phyloP scores from a whole-genome alignment of 202 grass and related monocot species.

The Zoysia matrella region DNA sequence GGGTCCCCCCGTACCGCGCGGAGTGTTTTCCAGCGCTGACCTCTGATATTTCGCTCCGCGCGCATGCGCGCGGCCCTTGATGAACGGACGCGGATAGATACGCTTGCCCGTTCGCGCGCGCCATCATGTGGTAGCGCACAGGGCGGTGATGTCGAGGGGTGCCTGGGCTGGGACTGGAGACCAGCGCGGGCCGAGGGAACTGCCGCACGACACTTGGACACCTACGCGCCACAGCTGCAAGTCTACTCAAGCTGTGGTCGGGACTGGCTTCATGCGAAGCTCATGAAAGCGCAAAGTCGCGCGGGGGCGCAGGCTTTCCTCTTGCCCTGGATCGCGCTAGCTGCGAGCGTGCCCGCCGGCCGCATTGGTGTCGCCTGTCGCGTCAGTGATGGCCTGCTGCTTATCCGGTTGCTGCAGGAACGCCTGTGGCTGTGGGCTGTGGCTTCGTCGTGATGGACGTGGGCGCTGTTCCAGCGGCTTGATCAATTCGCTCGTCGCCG shows the following conservation, averaged over 20 bases:
- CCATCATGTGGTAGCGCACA: background rate
- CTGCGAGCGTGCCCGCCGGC: background rate
- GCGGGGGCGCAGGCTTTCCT: conserved; percentile 27
- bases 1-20: background rate
- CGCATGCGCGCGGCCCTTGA: too few species aligned
- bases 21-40: too few species aligned
- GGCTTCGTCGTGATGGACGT: background rate
- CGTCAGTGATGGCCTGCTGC: conserved; percentile 13
- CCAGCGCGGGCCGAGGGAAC: background rate
- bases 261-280: too few species aligned
- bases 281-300: background rate
- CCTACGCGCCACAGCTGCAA: too few species aligned
- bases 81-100: too few species aligned
- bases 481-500: background rate
- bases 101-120: background rate
- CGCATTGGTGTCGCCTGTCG: conserved; percentile 47
- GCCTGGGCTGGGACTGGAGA: background rate
- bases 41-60: background rate
- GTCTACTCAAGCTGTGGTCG: too few species aligned
- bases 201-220: conserved; percentile 32
- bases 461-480: background rate
- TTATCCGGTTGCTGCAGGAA: background rate
- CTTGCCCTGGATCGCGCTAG: background rate
- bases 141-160: background rate
- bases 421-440: background rate